Conservation (phyloP, 768 basidiomycete genomes). For the Suillus cothurnatus region DNA sequence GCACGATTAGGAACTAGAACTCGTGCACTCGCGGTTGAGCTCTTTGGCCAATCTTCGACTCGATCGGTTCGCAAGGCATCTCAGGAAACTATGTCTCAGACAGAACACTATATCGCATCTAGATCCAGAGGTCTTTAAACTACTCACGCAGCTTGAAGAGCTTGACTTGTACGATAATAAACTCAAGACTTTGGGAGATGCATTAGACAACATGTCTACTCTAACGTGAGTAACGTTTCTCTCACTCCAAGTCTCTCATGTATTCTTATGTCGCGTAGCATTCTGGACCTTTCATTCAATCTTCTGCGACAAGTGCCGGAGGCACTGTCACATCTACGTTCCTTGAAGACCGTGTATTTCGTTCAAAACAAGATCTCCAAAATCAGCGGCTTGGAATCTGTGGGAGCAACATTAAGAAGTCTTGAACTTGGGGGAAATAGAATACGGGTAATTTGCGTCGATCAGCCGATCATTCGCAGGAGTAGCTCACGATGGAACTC, state of each 20-base stretch:
- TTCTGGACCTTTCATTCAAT: conserved; percentile 95
- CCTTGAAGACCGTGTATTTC: conserved; percentile 83
- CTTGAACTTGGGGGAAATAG: conserved; percentile 94
- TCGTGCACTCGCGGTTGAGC: conserved; percentile 77
- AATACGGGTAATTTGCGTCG: conserved; percentile 65
- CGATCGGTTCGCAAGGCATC: conserved; percentile 65
- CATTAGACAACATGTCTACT: conserved; percentile 56
- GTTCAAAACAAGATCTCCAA: conserved; percentile 93
- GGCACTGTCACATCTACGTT: conserved; percentile 53
- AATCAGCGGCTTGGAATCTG: conserved; percentile 65
- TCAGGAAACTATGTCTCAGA: conserved; percentile 79
- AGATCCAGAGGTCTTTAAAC: conserved; percentile 70
- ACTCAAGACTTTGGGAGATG: conserved; percentile 70
- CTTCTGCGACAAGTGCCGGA: conserved; percentile 74
- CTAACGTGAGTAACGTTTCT: conserved; percentile 51
- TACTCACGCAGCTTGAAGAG: conserved; percentile 75
- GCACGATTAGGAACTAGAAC: conserved; percentile 73
- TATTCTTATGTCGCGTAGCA: conserved; percentile 42
- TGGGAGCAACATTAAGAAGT: conserved; percentile 64
- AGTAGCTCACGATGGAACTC: conserved; percentile 4
- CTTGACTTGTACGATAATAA: conserved; percentile 97
- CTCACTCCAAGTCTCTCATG: conserved; percentile 2
- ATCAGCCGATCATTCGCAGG: conserved; percentile 1
- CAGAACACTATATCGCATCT: conserved; percentile 81
- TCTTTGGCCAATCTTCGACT: conserved; percentile 70